Base-by-base conservation (phyloP, 805 yeast genomes). In the Candida yuanshanica region DNA sequence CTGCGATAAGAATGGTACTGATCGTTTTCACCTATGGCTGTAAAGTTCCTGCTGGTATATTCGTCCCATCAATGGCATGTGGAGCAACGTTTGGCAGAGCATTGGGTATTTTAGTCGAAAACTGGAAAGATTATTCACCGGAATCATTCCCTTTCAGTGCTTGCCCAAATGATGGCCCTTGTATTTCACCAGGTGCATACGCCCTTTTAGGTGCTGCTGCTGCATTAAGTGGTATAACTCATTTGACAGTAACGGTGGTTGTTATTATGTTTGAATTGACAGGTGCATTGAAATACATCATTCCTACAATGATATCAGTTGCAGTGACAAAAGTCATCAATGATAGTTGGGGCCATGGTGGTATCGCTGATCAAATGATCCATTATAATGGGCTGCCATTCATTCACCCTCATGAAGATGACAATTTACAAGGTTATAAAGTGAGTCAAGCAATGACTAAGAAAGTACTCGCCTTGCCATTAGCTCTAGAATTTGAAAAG, bases 201-300 rank as follows among this genome's bases (percentile, higher is more conserved):
- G 96, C 99, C 0, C 84, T 91, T 49, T 66, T 93, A 22, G 99
- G 99, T 4, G 97, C 99, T 0, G 98, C 91, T 0, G 95, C 97
- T 4, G 84, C 96, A 0, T 69, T 93, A 35, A 80, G 95, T 59
- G 99, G 99, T 3, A 91, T 93, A 26, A 93, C 97, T 20, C 90
- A 91, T 56, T 67, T 93, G 45, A 87, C 96, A 0, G 81, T 93
- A 9, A 82, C 98, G 0, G 97, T 91, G 17, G 98, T 90, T 2
- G 86, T 93, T 13, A 83, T 95, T 33, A 89, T 93, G 95, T 86
- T 90, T 63, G 98, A 93, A 63, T 66, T 93, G 41, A 93, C 99
- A 0, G 99, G 99, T 24, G 99, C 99, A 1, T 68, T 90, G 41
- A 77, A 83, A 37, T 93, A 87, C 58, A 85, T 93, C 45, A 74